phyloP scores from a whole-genome alignment of 176 grass and related monocot species.

The Metroxylon sagu region DNA sequence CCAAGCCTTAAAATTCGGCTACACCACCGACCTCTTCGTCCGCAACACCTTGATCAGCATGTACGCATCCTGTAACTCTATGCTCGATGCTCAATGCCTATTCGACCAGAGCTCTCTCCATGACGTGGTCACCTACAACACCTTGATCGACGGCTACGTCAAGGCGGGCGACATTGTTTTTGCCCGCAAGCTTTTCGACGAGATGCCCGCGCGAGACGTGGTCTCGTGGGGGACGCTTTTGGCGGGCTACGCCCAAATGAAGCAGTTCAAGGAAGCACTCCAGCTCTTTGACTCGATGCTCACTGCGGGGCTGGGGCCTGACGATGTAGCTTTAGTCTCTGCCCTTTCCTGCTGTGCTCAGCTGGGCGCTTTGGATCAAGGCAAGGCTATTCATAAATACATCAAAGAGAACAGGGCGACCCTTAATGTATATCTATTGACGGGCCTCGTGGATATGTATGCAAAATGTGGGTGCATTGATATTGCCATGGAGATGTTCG shows the following conservation, averaged over 20 bases:
- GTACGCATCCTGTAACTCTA: slow-evolving; percentile 26
- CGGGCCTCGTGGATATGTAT: slow-evolving; percentile 48
- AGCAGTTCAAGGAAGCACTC: slow-evolving; percentile 19
- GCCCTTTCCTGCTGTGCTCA: slow-evolving; percentile 53
- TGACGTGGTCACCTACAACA: slow-evolving; percentile 40
- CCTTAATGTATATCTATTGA: slow-evolving; percentile 37
- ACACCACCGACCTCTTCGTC: slow-evolving; percentile 26
- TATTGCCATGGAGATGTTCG: slow-evolving; percentile 28
- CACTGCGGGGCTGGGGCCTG: slow-evolving; percentile 14
- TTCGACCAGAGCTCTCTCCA: slow-evolving; percentile 26
- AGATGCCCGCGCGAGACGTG: slow-evolving; percentile 37
- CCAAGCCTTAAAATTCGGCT: slow-evolving; percentile 10
- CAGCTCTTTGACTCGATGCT: slow-evolving; percentile 42
- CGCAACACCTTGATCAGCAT: slow-evolving; percentile 41
- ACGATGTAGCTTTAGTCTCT: slow-evolving; percentile 36
- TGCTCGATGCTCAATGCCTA: slow-evolving; percentile 24
- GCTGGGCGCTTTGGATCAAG: slow-evolving; percentile 38
- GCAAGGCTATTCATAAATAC: slow-evolving; percentile 39
- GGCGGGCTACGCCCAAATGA: slow-evolving; percentile 15
- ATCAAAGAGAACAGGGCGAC: slow-evolving; percentile 21
- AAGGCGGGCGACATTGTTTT: slow-evolving; percentile 2
- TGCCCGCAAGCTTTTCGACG: slow-evolving; percentile 28
- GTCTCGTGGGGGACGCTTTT: slow-evolving; percentile 50
- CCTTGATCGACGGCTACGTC: slow-evolving; percentile 33
- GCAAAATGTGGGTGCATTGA: slow-evolving; percentile 44